A percentile compares a stretch with the other conserved stretches of the same genome.
Evolutionary conservation across 2,329 filamentous ascomycete species (phyloP).

Genomic region (Didymella pomorum): DNA sequence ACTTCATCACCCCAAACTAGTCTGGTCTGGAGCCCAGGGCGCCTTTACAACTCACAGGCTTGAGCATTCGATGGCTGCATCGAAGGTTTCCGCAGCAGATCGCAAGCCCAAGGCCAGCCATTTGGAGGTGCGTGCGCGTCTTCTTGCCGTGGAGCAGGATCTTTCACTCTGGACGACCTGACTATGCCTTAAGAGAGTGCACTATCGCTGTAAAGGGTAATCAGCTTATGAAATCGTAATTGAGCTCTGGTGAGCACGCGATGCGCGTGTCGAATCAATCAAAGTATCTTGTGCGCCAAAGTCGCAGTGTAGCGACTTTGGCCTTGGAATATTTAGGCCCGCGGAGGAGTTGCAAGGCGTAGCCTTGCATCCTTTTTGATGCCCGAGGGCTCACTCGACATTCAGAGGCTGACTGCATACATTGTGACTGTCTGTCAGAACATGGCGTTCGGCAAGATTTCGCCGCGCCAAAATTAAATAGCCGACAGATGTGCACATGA

Average conservation of each 20-base stretch:
- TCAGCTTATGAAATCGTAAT: slow-evolving; percentile 15
- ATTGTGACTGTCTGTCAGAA: not conserved
- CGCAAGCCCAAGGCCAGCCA: slow-evolving; percentile 16
- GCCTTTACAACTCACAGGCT: slow-evolving; percentile 22
- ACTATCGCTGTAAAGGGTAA: slow-evolving; percentile 23
- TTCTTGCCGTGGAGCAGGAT: slow-evolving; percentile 22
- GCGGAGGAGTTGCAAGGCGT: not conserved
- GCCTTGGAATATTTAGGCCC: not conserved
- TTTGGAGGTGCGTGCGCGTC: slow-evolving; percentile 28
- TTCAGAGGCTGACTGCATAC: not conserved
- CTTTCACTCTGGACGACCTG: slow-evolving; percentile 21
- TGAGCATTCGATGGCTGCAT: slow-evolving; percentile 34
- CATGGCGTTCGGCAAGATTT: slow-evolving; percentile 8
- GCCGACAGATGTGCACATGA: slow-evolving; percentile 3
- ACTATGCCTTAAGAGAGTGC: slow-evolving; percentile 16
- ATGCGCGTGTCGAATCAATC: slow-evolving; percentile 6
- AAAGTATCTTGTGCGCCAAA: not conserved
- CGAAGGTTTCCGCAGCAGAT: slow-evolving; percentile 31
- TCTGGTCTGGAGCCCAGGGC: slow-evolving; percentile 23
- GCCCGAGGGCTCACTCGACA: not conserved
- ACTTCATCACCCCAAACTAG: slow-evolving; percentile 36
- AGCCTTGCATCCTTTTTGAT: slow-evolving; percentile 3
- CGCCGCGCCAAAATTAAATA: slow-evolving; percentile 6
- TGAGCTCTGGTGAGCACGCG: slow-evolving; percentile 15
- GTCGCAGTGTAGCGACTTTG: not conserved